These are phyloP conservation scores for Nemania serpens DNA, from an alignment of 2,329 filamentous ascomycete species.

Conservation along the genomic window DNA sequence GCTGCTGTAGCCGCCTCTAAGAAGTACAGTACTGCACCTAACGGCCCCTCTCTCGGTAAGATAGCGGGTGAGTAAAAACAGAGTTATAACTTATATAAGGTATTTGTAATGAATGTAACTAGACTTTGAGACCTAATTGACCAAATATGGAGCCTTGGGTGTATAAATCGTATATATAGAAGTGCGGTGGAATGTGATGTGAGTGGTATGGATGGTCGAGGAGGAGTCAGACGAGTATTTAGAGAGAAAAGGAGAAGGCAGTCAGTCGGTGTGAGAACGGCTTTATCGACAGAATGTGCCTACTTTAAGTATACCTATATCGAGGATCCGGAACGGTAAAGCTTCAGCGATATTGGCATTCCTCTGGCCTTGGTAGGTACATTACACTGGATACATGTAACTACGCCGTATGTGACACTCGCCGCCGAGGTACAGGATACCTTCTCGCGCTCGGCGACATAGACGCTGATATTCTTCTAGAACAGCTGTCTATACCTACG, in stretches of 20 bases:
- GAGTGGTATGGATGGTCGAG: not conserved
- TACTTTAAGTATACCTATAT: not conserved
- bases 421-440: no score
- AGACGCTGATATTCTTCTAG: no score
- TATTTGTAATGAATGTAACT: conserved; percentile 1
- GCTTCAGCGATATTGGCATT: no score
- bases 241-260: not conserved
- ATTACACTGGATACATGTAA: no score
- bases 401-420: no score
- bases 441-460: no score
- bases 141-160: not conserved
- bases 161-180: not conserved
- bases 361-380: no score
- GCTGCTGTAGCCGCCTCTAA: not conserved
- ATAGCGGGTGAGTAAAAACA: not conserved
- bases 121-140: not conserved
- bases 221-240: conserved; percentile 13
- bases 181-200: not conserved
- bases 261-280: conserved; percentile 10
- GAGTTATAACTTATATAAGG: not conserved
- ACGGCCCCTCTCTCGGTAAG: not conserved
- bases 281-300: conserved; percentile 5
- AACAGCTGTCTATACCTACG: no score
- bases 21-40: not conserved
- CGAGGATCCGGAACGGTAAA: not conserved